These are phyloP conservation scores for Emergomyces orientalis DNA, from an alignment of 2,329 filamentous ascomycete genomes.

Conservation along the genomic window DNA sequence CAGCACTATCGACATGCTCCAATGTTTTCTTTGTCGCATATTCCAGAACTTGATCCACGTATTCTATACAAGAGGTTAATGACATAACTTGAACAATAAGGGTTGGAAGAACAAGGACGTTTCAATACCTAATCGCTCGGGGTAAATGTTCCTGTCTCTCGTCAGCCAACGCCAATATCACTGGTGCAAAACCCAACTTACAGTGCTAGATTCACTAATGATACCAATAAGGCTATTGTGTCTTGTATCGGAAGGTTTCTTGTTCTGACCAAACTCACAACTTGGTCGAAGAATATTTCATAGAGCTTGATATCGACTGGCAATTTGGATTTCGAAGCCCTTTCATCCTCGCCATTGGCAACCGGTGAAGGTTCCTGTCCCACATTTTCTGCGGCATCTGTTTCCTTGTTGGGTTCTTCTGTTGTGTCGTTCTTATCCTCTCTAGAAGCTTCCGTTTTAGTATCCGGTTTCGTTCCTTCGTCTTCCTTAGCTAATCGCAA, in stretches of 20 bases:
- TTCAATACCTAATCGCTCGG: constrained; percentile 54
- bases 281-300: constrained; percentile 94
- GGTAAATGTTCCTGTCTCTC: constrained; percentile 68
- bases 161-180: constrained; percentile 13
- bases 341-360: constrained; percentile 27
- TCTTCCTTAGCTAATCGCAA: constrained; percentile 48
- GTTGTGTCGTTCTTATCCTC: constrained; percentile 30
- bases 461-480: constrained; percentile 26
- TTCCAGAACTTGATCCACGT: constrained; percentile 85
- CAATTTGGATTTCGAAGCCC: constrained; percentile 30
- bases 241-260: constrained; percentile 90
- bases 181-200: constrained; percentile 26
- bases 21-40: constrained; percentile 80
- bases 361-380: constrained; percentile 19
- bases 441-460: constrained; percentile 16
- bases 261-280: constrained; percentile 83
- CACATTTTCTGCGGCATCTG: constrained; percentile 27
- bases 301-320: constrained; percentile 73
- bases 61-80: constrained; percentile 46
- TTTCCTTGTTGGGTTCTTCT: constrained; percentile 8
- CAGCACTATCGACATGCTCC: constrained; percentile 88
- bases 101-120: not conserved
- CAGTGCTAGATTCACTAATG: constrained; percentile 81
- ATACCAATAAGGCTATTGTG: constrained; percentile 88
- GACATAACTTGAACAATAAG: not conserved